phyloP scores from a whole-genome alignment of 2,329 filamentous ascomycete species.

The Penicillium crustosum region DNA sequence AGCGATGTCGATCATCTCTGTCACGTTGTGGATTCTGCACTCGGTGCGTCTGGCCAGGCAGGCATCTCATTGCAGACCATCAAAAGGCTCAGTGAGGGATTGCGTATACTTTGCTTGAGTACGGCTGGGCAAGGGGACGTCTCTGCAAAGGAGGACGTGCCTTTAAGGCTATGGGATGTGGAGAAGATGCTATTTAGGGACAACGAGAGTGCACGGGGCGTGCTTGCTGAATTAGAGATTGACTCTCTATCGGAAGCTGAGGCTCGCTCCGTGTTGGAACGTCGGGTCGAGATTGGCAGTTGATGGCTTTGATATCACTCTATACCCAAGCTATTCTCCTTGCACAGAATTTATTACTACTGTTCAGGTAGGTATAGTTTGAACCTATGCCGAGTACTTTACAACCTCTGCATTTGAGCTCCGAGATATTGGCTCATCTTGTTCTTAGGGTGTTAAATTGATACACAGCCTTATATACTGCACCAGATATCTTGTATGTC shows the following conservation, averaged over 20 bases:
- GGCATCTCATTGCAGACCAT: slow-evolving; percentile 57
- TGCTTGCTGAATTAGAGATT: slow-evolving; percentile 46
- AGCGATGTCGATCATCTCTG: slow-evolving; percentile 75
- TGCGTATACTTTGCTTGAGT: slow-evolving; percentile 36
- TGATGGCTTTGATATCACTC: slow-evolving; percentile 16
- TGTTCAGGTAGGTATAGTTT: not conserved
- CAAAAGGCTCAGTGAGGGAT: slow-evolving; percentile 46
- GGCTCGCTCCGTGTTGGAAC: slow-evolving; percentile 48
- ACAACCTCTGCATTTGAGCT: not conserved
- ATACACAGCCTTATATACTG: not conserved
- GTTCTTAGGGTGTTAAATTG: not conserved
- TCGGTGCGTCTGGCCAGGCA: slow-evolving; percentile 51
- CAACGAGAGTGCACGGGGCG: slow-evolving; percentile 49
- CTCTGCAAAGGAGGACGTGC: slow-evolving; percentile 6
- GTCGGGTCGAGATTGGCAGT: slow-evolving; percentile 46
- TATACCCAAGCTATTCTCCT: not conserved
- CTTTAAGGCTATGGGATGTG: slow-evolving; percentile 45
- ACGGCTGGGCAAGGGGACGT: slow-evolving; percentile 12
- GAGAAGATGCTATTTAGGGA: slow-evolving; percentile 50
- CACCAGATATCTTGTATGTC: not conserved
- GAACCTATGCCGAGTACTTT: not conserved
- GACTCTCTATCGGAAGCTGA: slow-evolving; percentile 47
- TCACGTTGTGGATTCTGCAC: slow-evolving; percentile 65
- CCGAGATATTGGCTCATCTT: not conserved
- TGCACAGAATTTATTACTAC: not conserved